Conservation (phyloP, 306 rosid genomes). For the Benincasa hispida region DNA sequence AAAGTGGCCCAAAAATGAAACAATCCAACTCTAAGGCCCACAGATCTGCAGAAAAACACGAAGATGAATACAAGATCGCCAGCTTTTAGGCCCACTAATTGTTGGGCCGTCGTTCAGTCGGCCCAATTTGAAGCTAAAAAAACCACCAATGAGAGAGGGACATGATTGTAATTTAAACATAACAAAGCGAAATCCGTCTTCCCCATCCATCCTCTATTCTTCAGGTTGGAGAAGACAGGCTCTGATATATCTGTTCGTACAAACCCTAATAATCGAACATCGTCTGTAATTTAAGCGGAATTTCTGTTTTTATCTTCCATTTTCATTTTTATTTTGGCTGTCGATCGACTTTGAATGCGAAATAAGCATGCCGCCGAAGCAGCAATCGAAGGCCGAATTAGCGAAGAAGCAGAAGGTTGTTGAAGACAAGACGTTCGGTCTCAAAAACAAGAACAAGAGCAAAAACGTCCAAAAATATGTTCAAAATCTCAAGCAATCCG, state of each 20-base stretch:
- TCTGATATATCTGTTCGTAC: neutral
- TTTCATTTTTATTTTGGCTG: neutral
- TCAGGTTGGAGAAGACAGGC: neutral
- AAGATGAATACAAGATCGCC: neutral
- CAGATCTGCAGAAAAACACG: neutral
- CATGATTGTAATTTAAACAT: neutral
- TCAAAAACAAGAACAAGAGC: conserved; percentile 90
- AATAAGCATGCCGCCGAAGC: conserved; percentile 81
- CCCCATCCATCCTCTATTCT: neutral
- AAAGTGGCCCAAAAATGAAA: too few species aligned
- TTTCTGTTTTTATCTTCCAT: neutral
- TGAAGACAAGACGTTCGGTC: conserved; percentile 95
- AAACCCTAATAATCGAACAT: conserved; percentile 13
- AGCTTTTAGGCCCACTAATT: neutral
- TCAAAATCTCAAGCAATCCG: conserved; percentile 60
- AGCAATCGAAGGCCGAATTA: conserved; percentile 54
- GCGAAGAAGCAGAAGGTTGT: conserved; percentile 96
- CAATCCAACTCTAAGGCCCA: neutral
- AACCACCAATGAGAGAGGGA: neutral
- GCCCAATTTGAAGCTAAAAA: neutral
- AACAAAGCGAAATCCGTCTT: neutral
- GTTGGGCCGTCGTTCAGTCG: neutral
- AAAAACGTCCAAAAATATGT: conserved; percentile 83
- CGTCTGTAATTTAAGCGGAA: neutral
- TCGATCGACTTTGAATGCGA: conserved; percentile 13